phyloP scores from a whole-genome alignment of 2,329 filamentous ascomycete species.

The Pezicula neosporulosa region DNA sequence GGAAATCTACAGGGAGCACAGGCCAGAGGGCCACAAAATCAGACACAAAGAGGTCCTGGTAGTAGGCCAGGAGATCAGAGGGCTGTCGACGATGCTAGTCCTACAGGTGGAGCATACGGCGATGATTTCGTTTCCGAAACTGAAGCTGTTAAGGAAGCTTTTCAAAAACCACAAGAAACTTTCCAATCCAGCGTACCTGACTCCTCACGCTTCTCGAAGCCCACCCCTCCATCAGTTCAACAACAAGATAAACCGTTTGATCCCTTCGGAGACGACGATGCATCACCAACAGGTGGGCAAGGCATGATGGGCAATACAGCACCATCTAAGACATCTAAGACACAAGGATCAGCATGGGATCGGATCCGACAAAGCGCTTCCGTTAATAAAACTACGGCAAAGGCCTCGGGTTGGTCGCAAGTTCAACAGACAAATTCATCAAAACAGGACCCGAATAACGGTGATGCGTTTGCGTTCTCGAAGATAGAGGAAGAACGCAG shows the following conservation, averaged over 20 bases:
- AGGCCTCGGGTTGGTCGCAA: no score
- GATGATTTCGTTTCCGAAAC: slow-evolving; percentile 5
- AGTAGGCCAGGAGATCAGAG: not conserved
- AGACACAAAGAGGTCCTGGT: not conserved
- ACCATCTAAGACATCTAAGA: slow-evolving; percentile 5
- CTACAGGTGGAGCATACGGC: slow-evolving; percentile 18
- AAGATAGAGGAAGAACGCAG: slow-evolving; percentile 17
- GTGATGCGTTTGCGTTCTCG: slow-evolving; percentile 22
- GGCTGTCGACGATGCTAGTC: slow-evolving; percentile 23
- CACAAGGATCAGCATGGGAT: slow-evolving; percentile 28
- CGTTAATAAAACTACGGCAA: no score
- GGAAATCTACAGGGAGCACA: slow-evolving; percentile 3
- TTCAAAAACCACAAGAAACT: not conserved
- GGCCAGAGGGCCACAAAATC: slow-evolving; percentile 4
- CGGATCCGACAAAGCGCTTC: slow-evolving; percentile 20
- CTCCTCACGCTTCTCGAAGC: not conserved
- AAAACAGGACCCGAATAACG: slow-evolving; percentile 4
- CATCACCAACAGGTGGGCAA: slow-evolving; percentile 22
- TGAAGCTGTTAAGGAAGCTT: not conserved
- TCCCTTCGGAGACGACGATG: slow-evolving; percentile 20
- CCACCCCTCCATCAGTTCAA: slow-evolving; percentile 7
- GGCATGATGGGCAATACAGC: slow-evolving; percentile 12
- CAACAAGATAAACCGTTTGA: slow-evolving; percentile 12
- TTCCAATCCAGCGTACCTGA: not conserved
- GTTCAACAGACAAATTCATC: slow-evolving; percentile 3